phyloP scores from a whole-genome alignment of 164 flowering plant species.

The Magnolia kwangsiensis region DNA sequence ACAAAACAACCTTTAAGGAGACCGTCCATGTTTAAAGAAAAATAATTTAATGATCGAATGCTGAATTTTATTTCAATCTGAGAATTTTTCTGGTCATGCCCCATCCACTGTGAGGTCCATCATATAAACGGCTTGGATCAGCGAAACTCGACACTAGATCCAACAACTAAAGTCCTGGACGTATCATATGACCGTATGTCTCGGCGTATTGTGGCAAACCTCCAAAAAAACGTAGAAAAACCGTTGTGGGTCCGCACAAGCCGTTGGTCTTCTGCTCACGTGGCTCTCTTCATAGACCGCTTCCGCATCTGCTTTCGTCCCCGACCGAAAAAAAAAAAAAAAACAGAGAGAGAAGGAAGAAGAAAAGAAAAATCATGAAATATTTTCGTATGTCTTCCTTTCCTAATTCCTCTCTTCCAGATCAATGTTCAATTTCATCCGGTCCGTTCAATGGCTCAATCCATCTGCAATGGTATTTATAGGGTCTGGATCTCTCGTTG shows the following conservation, averaged over 20 bases:
- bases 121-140: too few species aligned
- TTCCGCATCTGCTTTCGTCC: neutral
- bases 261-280: slow-evolving; percentile 30
- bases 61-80: too few species aligned
- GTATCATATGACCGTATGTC: too few species aligned
- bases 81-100: too few species aligned
- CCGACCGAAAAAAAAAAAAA: neutral
- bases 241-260: slow-evolving; percentile 23
- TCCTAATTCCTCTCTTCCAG: neutral
- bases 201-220: too few species aligned
- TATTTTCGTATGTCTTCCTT: too few species aligned
- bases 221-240: slow-evolving; percentile 1
- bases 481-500: neutral
- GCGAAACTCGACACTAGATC: too few species aligned
- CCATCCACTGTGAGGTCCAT: too few species aligned
- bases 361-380: neutral
- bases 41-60: too few species aligned
- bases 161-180: too few species aligned
- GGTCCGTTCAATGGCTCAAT: slow-evolving; percentile 1
- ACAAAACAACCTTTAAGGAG: too few species aligned
- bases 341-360: neutral
- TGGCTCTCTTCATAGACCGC: slow-evolving; percentile 8
- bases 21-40: too few species aligned
- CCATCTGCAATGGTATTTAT: neutral
- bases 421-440: neutral